These are phyloP conservation scores for Tetradesmus lagerheimii DNA, from an alignment of 139 green algal genomes.

Conservation along the genomic window DNA sequence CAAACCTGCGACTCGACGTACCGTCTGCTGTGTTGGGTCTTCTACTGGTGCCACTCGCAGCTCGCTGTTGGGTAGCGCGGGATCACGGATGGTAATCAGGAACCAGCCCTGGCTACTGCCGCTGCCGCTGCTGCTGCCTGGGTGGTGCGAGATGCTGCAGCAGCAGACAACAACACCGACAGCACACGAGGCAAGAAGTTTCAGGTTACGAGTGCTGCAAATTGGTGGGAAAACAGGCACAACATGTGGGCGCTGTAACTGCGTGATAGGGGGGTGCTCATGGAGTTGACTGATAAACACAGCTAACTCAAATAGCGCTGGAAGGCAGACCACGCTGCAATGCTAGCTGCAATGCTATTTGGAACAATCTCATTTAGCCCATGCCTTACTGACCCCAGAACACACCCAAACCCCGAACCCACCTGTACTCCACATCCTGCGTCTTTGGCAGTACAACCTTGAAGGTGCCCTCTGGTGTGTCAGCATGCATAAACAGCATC, in stretches of 20 bases:
- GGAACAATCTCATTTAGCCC: no score
- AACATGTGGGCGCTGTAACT: no score
- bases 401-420: no score
- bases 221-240: no score
- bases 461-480: not conserved
- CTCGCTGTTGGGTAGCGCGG: conserved; percentile 84
- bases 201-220: no score
- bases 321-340: no score
- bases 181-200: not conserved
- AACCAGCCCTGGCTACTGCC: conserved; percentile 49
- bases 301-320: no score
- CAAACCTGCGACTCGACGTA: no score
- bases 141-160: conserved; percentile 34
- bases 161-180: not conserved
- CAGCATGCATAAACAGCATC: not conserved
- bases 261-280: no score
- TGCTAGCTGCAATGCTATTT: no score
- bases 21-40: conserved; percentile 41
- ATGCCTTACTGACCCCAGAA: no score
- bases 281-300: no score
- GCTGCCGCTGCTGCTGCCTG: conserved; percentile 45
- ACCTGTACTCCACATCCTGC: conserved; percentile 77
- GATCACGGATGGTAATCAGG: conserved; percentile 75
- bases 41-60: conserved; percentile 72
- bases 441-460: not conserved